These are phyloP conservation scores for Fraxinus floribunda DNA, from an alignment of 305 asterid genomes.

Conservation along the genomic window DNA sequence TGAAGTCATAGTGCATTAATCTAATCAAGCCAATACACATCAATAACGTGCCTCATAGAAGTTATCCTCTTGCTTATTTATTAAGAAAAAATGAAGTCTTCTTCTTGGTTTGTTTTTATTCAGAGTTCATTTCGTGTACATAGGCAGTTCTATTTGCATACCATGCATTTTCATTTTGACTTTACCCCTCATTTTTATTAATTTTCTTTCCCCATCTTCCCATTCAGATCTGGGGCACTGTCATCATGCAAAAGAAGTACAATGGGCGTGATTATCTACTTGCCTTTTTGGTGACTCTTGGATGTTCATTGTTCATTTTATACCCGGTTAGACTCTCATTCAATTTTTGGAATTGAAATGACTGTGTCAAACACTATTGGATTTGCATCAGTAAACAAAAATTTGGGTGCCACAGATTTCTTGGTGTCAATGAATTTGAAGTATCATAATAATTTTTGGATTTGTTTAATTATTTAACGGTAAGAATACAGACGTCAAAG, in stretches of 20 bases:
- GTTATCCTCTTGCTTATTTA: not conserved
- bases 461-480: not conserved
- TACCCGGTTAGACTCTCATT: slow-evolving; percentile 63
- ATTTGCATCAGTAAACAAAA: not conserved
- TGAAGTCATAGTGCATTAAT: not conserved
- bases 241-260: slow-evolving; percentile 96
- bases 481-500: not conserved
- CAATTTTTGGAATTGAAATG: slow-evolving; percentile 10
- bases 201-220: slow-evolving; percentile 19
- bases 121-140: not conserved
- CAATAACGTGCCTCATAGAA: not conserved
- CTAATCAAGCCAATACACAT: not conserved
- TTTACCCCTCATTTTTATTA: slow-evolving; percentile 12
- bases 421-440: not conserved
- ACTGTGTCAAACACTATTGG: not conserved
- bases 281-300: slow-evolving; percentile 76
- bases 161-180: not conserved
- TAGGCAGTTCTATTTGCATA: not conserved
- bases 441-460: not conserved
- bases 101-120: not conserved
- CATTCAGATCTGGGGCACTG: slow-evolving; percentile 92
- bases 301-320: slow-evolving; percentile 88
- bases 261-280: slow-evolving; percentile 72
- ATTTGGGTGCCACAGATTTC: slow-evolving; percentile 4
- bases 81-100: not conserved